Base-by-base conservation (phyloP, 495 filamentous ascomycete genomes). In the Aspergillus hancockii region DNA sequence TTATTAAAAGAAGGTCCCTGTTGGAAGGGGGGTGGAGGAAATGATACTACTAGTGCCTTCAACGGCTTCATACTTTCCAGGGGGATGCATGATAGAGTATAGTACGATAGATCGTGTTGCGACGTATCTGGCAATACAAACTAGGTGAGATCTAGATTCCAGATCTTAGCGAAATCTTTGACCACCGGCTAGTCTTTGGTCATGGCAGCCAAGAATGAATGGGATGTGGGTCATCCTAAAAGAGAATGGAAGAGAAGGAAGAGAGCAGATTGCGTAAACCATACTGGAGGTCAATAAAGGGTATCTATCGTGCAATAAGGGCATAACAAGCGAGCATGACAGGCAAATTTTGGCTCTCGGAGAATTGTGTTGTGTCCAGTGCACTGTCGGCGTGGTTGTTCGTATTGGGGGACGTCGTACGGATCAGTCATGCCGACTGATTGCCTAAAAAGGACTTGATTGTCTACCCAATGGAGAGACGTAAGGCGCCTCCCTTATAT, bases 1-100 rank as follows among this genome's bases (percentile, higher is more conserved):
- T 43, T 23, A 49, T 18, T 49, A 19, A 60, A 56, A 49, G 46
- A 59, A 50, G 56, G 50, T 52, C 43, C 49, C 23, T 30, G 25
- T 36, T 52, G 56, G 38, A 9, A 8, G 32, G 32, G 7, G 34
- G 21, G 16, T 41, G 31, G 34, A 23, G 28, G 32, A 51, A 18
- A 19, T 2, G 9, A 23, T 23, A 38, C 31, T 40, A 32, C 25
- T 28, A 50, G 19, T 9, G 32, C 10, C 13, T 5, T 36, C 32
- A 36, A 36, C 32, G 13, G 13, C 32, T 7, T 28, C 25, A 28
- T 28, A 7, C 25, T 3, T 7, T 28, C 25, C 32, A 36, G 32
- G 13, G 4, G 32, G 32, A 28, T 28, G 25, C 25, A 28, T 28
- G 3, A 28, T 28, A 7, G 25, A 28, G 25, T 28, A 28, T 28